phyloP scores from a whole-genome alignment of 495 filamentous ascomycete species.

The Aspergillus asperescens region DNA sequence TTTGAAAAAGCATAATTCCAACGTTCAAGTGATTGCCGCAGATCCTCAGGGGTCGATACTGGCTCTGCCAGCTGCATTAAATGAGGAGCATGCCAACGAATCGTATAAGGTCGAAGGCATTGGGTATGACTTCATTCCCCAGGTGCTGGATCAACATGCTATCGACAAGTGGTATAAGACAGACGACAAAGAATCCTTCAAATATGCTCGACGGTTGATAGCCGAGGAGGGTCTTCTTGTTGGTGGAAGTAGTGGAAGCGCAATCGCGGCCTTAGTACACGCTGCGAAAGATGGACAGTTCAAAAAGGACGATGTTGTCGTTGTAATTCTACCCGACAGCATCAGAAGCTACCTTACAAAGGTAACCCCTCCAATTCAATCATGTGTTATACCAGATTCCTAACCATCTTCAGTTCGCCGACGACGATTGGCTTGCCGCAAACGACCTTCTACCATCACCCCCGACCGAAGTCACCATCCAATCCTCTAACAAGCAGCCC shows the following conservation, averaged over 20 bases:
- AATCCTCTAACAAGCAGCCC: conserved; percentile 32
- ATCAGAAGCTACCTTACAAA: conserved; percentile 98
- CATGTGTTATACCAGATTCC: neutral
- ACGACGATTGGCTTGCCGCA: conserved; percentile 96
- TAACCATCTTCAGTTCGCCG: conserved; percentile 61
- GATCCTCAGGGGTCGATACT: conserved; percentile 88
- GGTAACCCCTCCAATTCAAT: conserved; percentile 26
- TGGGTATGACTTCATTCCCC: conserved; percentile 96
- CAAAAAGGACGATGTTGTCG: conserved; percentile 72
- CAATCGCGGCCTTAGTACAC: conserved; percentile 77
- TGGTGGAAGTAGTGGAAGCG: conserved; percentile 90
- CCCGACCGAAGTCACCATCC: conserved; percentile 45
- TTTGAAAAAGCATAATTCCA: conserved; percentile 75
- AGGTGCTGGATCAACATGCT: conserved; percentile 73
- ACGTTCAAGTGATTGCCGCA: conserved; percentile 81
- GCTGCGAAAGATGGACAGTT: conserved; percentile 71
- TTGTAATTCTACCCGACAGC: conserved; percentile 89
- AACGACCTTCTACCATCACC: conserved; percentile 75
- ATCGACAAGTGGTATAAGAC: conserved; percentile 99
- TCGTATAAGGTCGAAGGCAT: conserved; percentile 98
- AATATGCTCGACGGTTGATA: conserved; percentile 81
- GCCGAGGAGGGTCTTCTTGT: conserved; percentile 92
- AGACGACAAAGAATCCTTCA: conserved; percentile 84
- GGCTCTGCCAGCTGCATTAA: conserved; percentile 70
- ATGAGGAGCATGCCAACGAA: conserved; percentile 71